These are phyloP conservation scores for Solanum sejunctum DNA, from an alignment of 257 asterid species.

Conservation along the genomic window DNA sequence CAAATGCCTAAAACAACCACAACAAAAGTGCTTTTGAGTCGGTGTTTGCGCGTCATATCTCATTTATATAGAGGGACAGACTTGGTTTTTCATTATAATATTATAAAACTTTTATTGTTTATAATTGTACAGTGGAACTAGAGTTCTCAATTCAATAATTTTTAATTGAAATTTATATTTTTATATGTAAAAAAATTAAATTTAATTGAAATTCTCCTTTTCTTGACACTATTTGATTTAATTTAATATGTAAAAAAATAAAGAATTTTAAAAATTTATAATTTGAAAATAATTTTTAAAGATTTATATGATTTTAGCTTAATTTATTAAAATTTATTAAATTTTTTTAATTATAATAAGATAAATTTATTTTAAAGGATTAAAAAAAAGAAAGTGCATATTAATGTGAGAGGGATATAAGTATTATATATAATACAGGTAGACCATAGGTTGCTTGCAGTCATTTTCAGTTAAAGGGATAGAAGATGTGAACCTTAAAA, in stretches of 20 bases:
- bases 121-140: neutral
- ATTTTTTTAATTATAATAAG: no score
- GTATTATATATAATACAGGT: slow-evolving; percentile 24
- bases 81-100: neutral
- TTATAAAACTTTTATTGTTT: no score
- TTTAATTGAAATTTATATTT: no score
- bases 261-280: no score
- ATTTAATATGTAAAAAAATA: no score
- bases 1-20: neutral
- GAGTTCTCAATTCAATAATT: neutral
- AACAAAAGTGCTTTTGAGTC: neutral
- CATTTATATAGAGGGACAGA: neutral
- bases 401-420: neutral
- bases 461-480: slow-evolving; percentile 48
- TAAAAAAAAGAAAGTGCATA: neutral
- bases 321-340: no score
- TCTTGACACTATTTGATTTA: no score
- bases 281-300: no score
- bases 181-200: no score
- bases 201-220: no score
- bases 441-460: slow-evolving; percentile 71
- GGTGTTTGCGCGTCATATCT: slow-evolving; percentile 2
- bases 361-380: no score
- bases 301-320: no score
- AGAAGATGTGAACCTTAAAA: slow-evolving; percentile 14